Conservation (phyloP, 2,329 filamentous ascomycete species). For the Claviceps capensis region DNA sequence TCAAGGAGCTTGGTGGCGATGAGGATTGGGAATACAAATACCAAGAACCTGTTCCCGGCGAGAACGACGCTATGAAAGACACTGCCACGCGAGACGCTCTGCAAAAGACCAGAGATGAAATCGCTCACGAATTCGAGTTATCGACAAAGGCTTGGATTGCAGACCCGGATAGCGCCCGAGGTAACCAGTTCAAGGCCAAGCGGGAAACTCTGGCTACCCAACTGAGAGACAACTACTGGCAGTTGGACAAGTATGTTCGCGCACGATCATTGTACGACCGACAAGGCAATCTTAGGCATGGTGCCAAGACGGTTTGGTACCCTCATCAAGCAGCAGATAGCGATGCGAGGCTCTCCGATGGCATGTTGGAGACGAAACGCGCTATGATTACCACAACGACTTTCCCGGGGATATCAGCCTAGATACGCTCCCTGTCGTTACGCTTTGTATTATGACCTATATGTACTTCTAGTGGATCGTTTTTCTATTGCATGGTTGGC, state of each 20-base stretch:
- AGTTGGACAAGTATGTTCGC: slow-evolving; percentile 53
- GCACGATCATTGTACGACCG: slow-evolving; percentile 51
- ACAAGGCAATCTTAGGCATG: slow-evolving; percentile 3
- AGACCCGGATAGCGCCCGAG: slow-evolving; percentile 14
- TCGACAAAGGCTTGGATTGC: slow-evolving; percentile 46
- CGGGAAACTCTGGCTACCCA: slow-evolving; percentile 35
- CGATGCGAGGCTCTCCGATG: neutral
- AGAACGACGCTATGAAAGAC: slow-evolving; percentile 41
- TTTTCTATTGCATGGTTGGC: neutral
- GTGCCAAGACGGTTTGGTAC: slow-evolving; percentile 3
- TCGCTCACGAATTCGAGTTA: slow-evolving; percentile 43
- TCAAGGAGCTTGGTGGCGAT: slow-evolving; percentile 44
- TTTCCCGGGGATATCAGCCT: neutral
- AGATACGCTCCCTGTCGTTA: neutral
- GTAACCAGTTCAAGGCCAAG: slow-evolving; percentile 15
- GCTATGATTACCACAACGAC: neutral
- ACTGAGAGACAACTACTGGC: slow-evolving; percentile 53
- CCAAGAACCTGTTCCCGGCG: slow-evolving; percentile 41
- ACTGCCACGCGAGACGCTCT: slow-evolving; percentile 32
- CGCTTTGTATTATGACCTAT: too few relatives aligned
- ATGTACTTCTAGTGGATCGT: neutral
- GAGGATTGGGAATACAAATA: slow-evolving; percentile 56
- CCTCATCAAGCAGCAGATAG: neutral
- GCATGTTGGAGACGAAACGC: neutral
- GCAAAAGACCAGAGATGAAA: slow-evolving; percentile 32